A percentile compares a stretch with the other conserved stretches of the same genome.
These are phyloP conservation scores for Geranium brycei DNA, from an alignment of 345 rosid genomes.

Conservation along the genomic window DNA sequence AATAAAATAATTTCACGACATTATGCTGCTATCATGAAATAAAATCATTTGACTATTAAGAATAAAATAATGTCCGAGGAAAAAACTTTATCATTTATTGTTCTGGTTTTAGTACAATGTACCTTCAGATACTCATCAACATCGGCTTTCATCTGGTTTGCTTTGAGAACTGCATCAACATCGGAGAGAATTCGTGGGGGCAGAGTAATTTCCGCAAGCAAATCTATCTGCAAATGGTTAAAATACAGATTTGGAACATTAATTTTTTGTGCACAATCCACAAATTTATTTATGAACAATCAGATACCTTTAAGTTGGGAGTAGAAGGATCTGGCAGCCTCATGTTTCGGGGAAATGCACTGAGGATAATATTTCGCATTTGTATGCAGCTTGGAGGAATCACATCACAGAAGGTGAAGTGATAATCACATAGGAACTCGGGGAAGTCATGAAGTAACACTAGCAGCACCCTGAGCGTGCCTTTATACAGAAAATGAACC, in stretches of 20 bases:
- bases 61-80: neutral
- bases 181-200: conserved; percentile 78
- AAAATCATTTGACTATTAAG: neutral
- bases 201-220: conserved; percentile 79
- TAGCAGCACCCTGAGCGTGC: conserved; percentile 81
- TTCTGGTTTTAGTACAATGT: neutral
- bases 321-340: conserved; percentile 98
- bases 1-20: neutral
- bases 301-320: conserved; percentile 59
- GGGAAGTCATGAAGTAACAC: conserved; percentile 98
- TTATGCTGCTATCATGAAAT: neutral
- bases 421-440: conserved; percentile 92
- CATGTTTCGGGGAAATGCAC: conserved; percentile 93
- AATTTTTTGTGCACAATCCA: neutral
- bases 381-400: conserved; percentile 98
- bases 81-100: neutral
- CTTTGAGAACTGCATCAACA: conserved; percentile 74
- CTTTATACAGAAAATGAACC: conserved; percentile 80
- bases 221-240: conserved; percentile 53
- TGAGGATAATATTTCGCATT: conserved; percentile 90
- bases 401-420: conserved; percentile 93
- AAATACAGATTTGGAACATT: neutral
- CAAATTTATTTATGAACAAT: neutral
- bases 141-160: conserved; percentile 72
- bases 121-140: conserved; percentile 96